Evolutionary conservation across 1,284 basidiomycete genomes (phyloP), one percentile per base, ranked within the genome.

Genomic region (Paramarasmius palmivorus): DNA sequence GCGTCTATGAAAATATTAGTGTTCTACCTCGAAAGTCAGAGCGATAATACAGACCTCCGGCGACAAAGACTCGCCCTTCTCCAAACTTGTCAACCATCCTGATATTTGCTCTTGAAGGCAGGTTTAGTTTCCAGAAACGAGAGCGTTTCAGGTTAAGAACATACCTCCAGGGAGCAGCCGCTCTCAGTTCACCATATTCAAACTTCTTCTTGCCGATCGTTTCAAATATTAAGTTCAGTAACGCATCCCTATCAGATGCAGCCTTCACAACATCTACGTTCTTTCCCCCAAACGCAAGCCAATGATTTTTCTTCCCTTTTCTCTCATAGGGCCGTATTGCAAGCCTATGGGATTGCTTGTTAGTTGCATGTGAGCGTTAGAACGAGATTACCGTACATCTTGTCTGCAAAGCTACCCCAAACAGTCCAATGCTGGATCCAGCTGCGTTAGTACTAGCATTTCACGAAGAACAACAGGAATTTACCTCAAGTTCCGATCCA

Each of bases 181-280:
- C 42, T 19, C 39, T 26, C 14, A 58, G 15, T 10, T 58, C 55
- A 3, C 52, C 54, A 17, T 56, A 54, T 35, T 54, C 38, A 5
- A 58, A 19, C 34, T 52, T 67, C 10, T 59, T 52, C 10, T 59
- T 58, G 2, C 68, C 70, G 8, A 65, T 70, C 34, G 69, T 57
- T 9, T 69, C 62, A 12, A 56, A 56, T 38, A 75, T 66, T 29
- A 62, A 64, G 34, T 65, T 57, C 48, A 67, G 57, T 6, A 75
- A 55, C 9, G 59, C 62, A 1, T 65, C 67, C 38, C 69, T 62
- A 46, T 67, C 62, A 2, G 58, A 55, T 1, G 68, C 60, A 6
- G 73, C 49, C 17, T 65, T 54, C 8, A 58, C 19, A 49, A 66
- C 58, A 22, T 68, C 65, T 38, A 70, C 15, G 67, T 61, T 49